Evolutionary conservation across 257 asterid genomes (phyloP), one percentile per base, ranked within the genome.

Genomic region (Jacaranda copaia): DNA sequence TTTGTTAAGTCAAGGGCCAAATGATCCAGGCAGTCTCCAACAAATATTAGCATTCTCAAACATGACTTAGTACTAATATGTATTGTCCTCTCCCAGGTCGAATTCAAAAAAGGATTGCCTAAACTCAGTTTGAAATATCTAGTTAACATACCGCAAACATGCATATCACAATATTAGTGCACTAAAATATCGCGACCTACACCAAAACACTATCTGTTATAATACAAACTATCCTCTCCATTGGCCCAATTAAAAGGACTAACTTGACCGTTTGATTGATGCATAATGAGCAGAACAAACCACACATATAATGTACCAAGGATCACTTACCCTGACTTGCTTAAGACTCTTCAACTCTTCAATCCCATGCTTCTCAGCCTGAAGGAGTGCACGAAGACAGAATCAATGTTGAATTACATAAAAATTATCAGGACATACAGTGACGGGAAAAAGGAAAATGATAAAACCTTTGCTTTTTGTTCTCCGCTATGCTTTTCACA

Each of bases 401-500:
- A 72, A 76, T 61, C 56, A 74, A 70, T 6, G 48, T 48, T 59
- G 35, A 48, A 6, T 16, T 53, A 15, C 60, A 61, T 5, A 48
- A 46, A 73, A 82, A 73, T 35, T 36, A 68, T 68, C 38, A 56
- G 13, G 69, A 39, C 57, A 75, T 35, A 35, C 25, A 11, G 32
- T 57, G 40, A 16, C n/a, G 38, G 15, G 49, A n/a, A 36, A 39
- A 75, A 15, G 9, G 35, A 77, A 75, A 64, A 52, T 25, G 48
- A 49, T 70, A 76, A 81, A 74, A 96, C 99, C 98, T 96, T 96
- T 5, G 95, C 93, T 86, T 86, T 91, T 86, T 91, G 98, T 57
- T 96, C 99, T 64, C 79, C 4, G 77, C 98, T 93, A 79, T 96
- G 99, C 82, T 86, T 93, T 82, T 85, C 98, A 77, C 99, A 96